Base-by-base conservation (phyloP, 768 basidiomycete genomes). In the Lyophyllum shimeji region DNA sequence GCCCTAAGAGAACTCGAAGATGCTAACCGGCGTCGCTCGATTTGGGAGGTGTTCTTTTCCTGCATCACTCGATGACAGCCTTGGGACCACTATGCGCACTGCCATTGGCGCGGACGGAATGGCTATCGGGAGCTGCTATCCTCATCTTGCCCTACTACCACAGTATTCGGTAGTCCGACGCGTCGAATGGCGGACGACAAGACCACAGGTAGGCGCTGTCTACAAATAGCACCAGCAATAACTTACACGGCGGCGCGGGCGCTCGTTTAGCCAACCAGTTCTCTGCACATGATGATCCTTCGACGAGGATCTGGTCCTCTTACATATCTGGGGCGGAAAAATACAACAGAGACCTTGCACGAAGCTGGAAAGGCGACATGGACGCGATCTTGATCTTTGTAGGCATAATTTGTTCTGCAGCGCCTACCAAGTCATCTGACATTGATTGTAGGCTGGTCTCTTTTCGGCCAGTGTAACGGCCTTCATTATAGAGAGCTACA, bases 321-420 rank as follows among this genome's bases (percentile, higher is more conserved):
- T 77, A 74, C 58, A 58, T 72, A 31, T 63, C 65, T 11, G 67
- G 70, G 45, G 73, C 73, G 1, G 69, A 71, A 52, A 69, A 67
- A 47, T 58, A 71, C 31, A 70, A 76, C 51, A 62, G 57, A 48
- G 60, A 63, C 24, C 61, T 72, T 46, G 68, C 69, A 1, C 65
- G 69, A 56, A 68, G 69, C 34, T 76, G 74, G 75, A 76, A 74
- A 56, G 69, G 68, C 6, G 74, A 74, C 40, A 76, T 76, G 76
- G 74, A 78, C 54, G 66, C 68, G 7, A 69, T 75, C 29, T 65
- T 75, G 1, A 74, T 76, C 37, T 76, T 76, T 46, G 75, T 75
- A 59, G 39, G 71, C 24, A 29, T 18, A 24, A 23, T 43, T 18
- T 7, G 27, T 3, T 15, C 9, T 18, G 25, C 15, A 53, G 17